Evolutionary conservation across 2,329 filamentous ascomycete genomes (phyloP).

Genomic region (Hysterium pulicare): DNA sequence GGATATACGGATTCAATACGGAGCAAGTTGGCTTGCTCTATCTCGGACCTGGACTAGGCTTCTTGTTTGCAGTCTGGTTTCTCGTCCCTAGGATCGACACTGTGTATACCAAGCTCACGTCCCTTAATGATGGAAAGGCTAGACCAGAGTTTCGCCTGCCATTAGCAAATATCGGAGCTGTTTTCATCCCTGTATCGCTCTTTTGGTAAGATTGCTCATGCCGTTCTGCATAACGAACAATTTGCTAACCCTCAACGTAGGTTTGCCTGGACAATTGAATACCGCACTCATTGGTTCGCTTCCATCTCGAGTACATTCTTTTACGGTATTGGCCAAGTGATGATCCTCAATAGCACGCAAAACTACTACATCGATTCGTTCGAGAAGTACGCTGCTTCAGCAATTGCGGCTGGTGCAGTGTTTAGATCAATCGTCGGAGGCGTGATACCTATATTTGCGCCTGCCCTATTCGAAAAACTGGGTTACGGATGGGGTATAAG

Average conservation of each 20-base stretch:
- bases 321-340: constrained; percentile 53
- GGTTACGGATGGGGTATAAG: constrained; percentile 52
- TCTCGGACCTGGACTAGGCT: constrained; percentile 44
- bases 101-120: constrained; percentile 45
- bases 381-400: constrained; percentile 49
- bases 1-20: constrained; percentile 44
- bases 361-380: constrained; percentile 56
- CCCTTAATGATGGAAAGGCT: constrained; percentile 38
- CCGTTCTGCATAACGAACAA: too few species aligned
- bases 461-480: constrained; percentile 41
- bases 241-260: constrained; percentile 6
- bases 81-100: constrained; percentile 47
- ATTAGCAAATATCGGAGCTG: constrained; percentile 44
- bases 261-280: constrained; percentile 45
- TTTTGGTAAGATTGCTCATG: constrained; percentile 36
- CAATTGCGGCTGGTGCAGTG: constrained; percentile 49
- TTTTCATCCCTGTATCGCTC: constrained; percentile 42
- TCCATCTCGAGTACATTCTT: constrained; percentile 44
- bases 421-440: constrained; percentile 48
- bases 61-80: constrained; percentile 45
- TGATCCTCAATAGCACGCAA: constrained; percentile 52
- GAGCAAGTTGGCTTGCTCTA: constrained; percentile 47
- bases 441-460: constrained; percentile 46
- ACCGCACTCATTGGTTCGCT: constrained; percentile 40
- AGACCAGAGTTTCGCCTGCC: constrained; percentile 45